Base-by-base conservation (phyloP, 495 filamentous ascomycete genomes). In the Aspergillus olivimuriae region DNA sequence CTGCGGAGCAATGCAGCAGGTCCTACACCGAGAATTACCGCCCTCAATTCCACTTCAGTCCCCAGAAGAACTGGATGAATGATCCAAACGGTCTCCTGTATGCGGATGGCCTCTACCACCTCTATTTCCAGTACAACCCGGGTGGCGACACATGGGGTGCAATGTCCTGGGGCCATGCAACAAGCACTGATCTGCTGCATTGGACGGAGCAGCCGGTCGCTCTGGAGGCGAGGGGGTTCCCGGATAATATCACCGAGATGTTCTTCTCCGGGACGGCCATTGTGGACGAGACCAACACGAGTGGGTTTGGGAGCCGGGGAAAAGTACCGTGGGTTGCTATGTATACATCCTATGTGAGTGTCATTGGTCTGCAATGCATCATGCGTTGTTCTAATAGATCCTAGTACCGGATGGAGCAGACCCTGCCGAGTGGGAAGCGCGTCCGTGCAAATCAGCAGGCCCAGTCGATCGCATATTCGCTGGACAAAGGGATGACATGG, bases 71-170 rank as follows among this genome's bases (percentile, higher is more conserved):
- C 41, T 81, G 76, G 54, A 79, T 81, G 69, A 80, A 81, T 50
- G 78, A 81, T 50, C 76, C 78, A 6, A 79, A 74, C 56, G 76
- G 78, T 36, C 69, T 80, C 47, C 65, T 79, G 24, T 56, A 62
- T 39, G 33, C 44, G 22, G 42, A 66, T 44, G 62, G 60, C 0
- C 52, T 30, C 1, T 68, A 72, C 34, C 66, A 70, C 37, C 38
- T 72, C 16, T 70, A 56, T 41, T 70, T 53, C 50, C 66, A 72
- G 37, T 68, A 65, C 37, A 72, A 72, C 26, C 66, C 65, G 0
- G 57, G 43, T 10, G 60, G 62, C 10, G 48, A 41, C 1, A 33
- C 42, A 9, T 65, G 62, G 60, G 68, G 64, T 4, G 55, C 53
- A 10, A 66, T 70, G 49, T 63, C 62, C 10, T 69, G 67, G 69